phyloP scores from a whole-genome alignment of 331 rosid genomes.

The Malus hybrid region DNA sequence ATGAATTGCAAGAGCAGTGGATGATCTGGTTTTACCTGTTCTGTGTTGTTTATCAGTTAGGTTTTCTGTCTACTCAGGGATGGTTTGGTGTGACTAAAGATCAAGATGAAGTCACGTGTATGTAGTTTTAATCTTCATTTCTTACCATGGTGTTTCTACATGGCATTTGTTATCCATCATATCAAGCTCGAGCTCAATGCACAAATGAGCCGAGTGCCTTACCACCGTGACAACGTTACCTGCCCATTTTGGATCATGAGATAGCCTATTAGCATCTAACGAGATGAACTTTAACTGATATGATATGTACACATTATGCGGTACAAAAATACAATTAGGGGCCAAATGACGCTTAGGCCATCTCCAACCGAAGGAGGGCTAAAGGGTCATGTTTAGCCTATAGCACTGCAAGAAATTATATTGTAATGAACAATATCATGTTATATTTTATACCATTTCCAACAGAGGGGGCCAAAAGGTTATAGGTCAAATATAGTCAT shows the following conservation, averaged over 20 bases:
- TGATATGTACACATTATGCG: too few species aligned
- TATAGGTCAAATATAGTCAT: too few species aligned
- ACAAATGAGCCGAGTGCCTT: background rate
- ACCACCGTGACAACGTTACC: too few species aligned
- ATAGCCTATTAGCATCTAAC: too few species aligned
- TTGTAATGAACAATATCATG: too few species aligned
- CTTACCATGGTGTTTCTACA: background rate
- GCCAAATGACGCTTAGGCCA: background rate
- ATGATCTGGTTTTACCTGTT: background rate
- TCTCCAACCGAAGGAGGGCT: background rate
- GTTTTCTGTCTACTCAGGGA: background rate
- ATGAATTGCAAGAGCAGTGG: constrained; percentile 2
- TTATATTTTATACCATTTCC: too few species aligned
- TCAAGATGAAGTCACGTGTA: background rate
- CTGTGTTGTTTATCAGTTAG: background rate
- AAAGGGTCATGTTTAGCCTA: too few species aligned
- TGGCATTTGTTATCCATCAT: background rate
- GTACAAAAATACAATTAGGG: too few species aligned
- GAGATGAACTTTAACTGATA: too few species aligned
- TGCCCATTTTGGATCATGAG: too few species aligned
- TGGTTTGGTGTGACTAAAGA: background rate
- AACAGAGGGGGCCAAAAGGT: too few species aligned
- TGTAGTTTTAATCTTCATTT: background rate
- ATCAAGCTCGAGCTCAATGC: background rate
- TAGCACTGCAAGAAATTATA: too few species aligned